Base-by-base conservation (phyloP, 371 early-diverging fungal genomes). In the Zychaea mexicana region DNA sequence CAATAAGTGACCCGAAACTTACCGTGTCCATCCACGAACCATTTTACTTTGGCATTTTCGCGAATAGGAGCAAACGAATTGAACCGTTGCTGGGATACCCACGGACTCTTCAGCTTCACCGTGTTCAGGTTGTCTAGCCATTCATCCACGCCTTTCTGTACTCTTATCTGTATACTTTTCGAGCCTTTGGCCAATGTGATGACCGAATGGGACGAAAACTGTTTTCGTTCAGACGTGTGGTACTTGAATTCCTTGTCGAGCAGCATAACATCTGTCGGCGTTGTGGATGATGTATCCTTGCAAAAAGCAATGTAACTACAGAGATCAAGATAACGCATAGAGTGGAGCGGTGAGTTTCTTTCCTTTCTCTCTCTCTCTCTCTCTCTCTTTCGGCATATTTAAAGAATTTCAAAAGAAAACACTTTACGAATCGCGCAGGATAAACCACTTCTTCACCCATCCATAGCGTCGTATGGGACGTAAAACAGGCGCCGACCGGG, bases 21-120 rank as follows among this genome's bases (percentile, higher is more conserved):
- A 81, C 82, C 79, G 36, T 77, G 74, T 2, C 90, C 94, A 69
- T 95, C 96, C 10, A 96, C 87, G 77, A 88, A 94, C 84, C 88
- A 94, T 59, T 86, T 82, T 4, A 83, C 86, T 49, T 87, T 90
- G 28, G 77, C 81, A 61, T 83, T 70, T 49, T 84, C 67, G 52
- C 94, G 82, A 39, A 89, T 76, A 2, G 95, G 95, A 46, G 95
- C 93, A 79, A 90, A 95, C 0, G 91, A 91, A 7, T 78, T 83
- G 62, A 81, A 92, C 1, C 92, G 85, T 67, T 94, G 88, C 21
- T 71, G 70, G 47, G 69, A 72, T 36, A 84, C 78, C 92, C 92
- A 94, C 0, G 88, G 85, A 57, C 88, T 88, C n/a, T 85, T 68
- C 15, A 66, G 72, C 59, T 84, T 75, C 57, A 91, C 80, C 36